Percentiles rank a stretch among this genome's conserved stretches.
phyloP scores from a whole-genome alignment of 306 rosid species.

The Rosa lucieae region DNA sequence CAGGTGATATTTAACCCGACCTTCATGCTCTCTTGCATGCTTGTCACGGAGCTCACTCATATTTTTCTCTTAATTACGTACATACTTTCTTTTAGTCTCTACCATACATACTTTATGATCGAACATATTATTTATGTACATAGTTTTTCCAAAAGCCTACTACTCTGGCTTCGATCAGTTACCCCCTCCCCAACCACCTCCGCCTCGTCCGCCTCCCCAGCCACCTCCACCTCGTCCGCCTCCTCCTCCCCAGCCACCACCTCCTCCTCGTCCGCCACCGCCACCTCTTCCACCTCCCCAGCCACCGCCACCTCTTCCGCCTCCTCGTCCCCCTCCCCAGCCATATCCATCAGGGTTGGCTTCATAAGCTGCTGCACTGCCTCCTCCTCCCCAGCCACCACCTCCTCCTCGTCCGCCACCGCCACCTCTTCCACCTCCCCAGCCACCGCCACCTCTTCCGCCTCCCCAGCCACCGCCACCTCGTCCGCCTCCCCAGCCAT shows the following conservation, averaged over 20 bases:
- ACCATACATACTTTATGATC: not conserved
- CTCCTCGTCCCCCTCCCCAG: not conserved
- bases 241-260: not conserved
- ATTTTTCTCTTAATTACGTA: not conserved
- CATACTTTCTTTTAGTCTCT: not conserved
- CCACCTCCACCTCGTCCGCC: too few species aligned
- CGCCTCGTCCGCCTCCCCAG: not conserved
- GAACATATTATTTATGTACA: slow-evolving; percentile 1
- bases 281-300: not conserved
- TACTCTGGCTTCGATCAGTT: not conserved
- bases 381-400: not conserved
- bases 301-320: not conserved
- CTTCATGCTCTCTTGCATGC: not conserved
- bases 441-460: not conserved
- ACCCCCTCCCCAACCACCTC: not conserved
- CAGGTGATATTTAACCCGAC: not conserved
- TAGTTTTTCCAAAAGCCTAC: not conserved
- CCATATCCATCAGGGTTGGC: not conserved
- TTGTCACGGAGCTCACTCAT: not conserved
- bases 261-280: not conserved
- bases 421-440: not conserved
- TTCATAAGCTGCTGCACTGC: not conserved
- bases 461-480: not conserved
- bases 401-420: not conserved
- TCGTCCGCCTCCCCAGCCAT: not conserved